Evolutionary conservation across 2,329 filamentous ascomycete species (phyloP), one percentile per base, ranked within the genome.

Genomic region (Blumeriella jaapii): DNA sequence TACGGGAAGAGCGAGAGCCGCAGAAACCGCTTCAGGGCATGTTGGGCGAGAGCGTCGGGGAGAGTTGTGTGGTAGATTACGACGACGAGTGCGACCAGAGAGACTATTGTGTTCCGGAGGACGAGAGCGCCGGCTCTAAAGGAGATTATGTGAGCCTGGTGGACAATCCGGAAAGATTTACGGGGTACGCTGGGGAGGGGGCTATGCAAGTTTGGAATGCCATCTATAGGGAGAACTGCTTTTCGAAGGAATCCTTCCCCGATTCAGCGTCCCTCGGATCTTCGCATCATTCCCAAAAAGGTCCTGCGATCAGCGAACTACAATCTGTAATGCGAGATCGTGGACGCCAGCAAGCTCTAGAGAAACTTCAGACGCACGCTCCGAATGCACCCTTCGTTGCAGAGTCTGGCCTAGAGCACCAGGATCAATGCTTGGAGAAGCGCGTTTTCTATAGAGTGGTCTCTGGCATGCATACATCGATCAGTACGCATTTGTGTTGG

Each of bases 151-250:
- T 98, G 51, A 93, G 84, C 60, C 67, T 98, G 47, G 68, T 93
- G 31, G 81, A 85, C 56, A 98, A 98, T 55, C 89, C 89, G 1
- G 89, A 98, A 57, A 74, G 87, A 40, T 98, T 94, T 60, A 98
- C 91, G 0, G 91, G 91, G 31, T 98, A 96, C 55, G 72, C 79
- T 6, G 91, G 91, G 35, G 72, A 79, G 40, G 82, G 87, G 12
- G 75, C 89, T 25, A 75, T 79, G 54, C 85, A 93, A 62, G 84
- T 98, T 11, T 98, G 91, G 91, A 81, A 94, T 55, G 82, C 91
- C 38, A 86, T 98, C 40, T 98, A 98, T 61, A 73, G 85, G 34
- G 91, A 98, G 60, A 98, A 98, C 59, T 98, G 91, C 63, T 98
- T 98, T 65, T 71, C 75, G 50, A 71, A 67, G 56, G 69, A 69